phyloP scores from a whole-genome alignment of 108 stramenopile species.

The Skeletonema costatum region DNA sequence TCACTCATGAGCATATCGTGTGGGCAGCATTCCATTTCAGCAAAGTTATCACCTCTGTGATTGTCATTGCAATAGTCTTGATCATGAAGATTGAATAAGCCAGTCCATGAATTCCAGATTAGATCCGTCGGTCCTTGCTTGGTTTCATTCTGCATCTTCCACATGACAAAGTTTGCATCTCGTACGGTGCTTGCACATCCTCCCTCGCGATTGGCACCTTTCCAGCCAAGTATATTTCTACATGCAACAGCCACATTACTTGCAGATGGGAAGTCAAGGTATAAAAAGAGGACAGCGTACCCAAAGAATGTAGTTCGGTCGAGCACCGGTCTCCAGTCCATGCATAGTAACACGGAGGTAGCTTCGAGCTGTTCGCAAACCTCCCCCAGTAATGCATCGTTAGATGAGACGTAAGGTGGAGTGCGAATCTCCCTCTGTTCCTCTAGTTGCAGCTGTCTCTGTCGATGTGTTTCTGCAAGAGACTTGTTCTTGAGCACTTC shows the following conservation, averaged over 20 bases:
- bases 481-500: background rate
- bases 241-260: background rate
- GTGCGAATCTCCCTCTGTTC: background rate
- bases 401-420: background rate
- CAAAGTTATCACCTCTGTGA: background rate
- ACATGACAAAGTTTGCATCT: background rate
- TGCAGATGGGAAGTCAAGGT: background rate
- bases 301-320: background rate
- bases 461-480: background rate
- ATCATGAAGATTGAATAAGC: background rate
- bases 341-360: background rate
- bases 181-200: background rate
- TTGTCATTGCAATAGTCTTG: background rate
- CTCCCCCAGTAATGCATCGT: background rate
- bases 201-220: background rate
- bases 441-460: background rate
- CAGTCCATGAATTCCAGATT: slow-evolving; percentile 13
- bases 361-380: background rate
- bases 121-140: background rate
- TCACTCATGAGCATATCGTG: slow-evolving; percentile 13
- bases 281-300: background rate
- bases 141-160: slow-evolving; percentile 7
- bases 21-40: slow-evolving; percentile 6
- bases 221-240: background rate
- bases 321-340: background rate